Evolutionary conservation across 1,139 yeast species (phyloP).

Genomic region (Candida tropicalis): DNA sequence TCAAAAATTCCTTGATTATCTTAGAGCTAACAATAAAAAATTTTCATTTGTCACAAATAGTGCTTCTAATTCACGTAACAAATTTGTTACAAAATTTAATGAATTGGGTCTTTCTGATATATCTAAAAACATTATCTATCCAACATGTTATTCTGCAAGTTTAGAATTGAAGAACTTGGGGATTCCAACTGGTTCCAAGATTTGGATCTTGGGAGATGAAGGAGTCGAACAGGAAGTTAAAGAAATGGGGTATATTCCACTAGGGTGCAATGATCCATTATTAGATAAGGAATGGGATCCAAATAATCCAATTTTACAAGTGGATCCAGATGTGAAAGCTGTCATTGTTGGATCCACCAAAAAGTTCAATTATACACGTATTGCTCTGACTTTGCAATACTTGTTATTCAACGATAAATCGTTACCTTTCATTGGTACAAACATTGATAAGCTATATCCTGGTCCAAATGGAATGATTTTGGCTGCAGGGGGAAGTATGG

Average conservation of each 20-base stretch:
- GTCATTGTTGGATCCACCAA: slow-evolving; percentile 47
- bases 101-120: slow-evolving; percentile 35
- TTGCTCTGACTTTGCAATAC: slow-evolving; percentile 43
- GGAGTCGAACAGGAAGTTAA: slow-evolving; percentile 78
- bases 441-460: slow-evolving; percentile 45
- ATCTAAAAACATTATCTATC: slow-evolving; percentile 33
- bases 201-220: slow-evolving; percentile 82
- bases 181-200: slow-evolving; percentile 47
- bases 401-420: slow-evolving; percentile 33
- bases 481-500: slow-evolving; percentile 49
- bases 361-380: slow-evolving; percentile 39
- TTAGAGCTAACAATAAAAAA: slow-evolving; percentile 42
- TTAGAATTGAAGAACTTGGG: slow-evolving; percentile 25
- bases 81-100: slow-evolving; percentile 35
- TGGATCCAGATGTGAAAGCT: slow-evolving; percentile 43
- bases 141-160: slow-evolving; percentile 44
- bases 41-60: slow-evolving; percentile 44
- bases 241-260: slow-evolving; percentile 64
- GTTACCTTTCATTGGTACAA: slow-evolving; percentile 43
- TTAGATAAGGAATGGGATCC: slow-evolving; percentile 33
- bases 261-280: slow-evolving; percentile 71
- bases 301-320: slow-evolving; percentile 32
- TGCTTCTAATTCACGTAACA: slow-evolving; percentile 38
- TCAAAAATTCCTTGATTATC: slow-evolving; percentile 60
- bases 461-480: slow-evolving; percentile 40